phyloP scores from a whole-genome alignment of 2,329 filamentous ascomycete genomes.

The Sordariomycetes sp. region DNA sequence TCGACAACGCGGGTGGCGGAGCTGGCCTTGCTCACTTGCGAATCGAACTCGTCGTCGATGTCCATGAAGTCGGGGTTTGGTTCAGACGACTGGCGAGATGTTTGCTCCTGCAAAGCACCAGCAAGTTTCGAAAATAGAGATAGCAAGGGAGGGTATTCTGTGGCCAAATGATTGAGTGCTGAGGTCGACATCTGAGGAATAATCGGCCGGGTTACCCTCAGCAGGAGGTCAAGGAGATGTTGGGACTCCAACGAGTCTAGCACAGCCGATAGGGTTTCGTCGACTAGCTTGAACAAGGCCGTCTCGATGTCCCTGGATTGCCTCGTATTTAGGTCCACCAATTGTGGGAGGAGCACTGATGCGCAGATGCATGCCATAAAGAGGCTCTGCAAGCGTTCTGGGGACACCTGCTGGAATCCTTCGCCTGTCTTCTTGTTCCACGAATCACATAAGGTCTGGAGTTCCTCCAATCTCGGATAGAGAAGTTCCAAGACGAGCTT shows the following conservation, averaged over 20 bases:
- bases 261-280: constrained; percentile 24
- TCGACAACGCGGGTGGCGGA: constrained; percentile 19
- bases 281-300: constrained; percentile 23
- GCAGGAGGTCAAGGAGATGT: constrained; percentile 29
- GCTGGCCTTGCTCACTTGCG: constrained; percentile 37
- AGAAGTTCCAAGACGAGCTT: constrained; percentile 41
- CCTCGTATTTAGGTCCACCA: constrained; percentile 30
- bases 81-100: constrained; percentile 16
- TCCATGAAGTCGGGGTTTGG: constrained; percentile 46
- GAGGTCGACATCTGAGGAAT: constrained; percentile 28
- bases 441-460: constrained; percentile 28
- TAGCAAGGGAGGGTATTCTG: constrained; percentile 25
- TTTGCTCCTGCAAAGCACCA: constrained; percentile 16
- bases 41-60: constrained; percentile 51
- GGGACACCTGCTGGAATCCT: constrained; percentile 32
- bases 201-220: constrained; percentile 28
- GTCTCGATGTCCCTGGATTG: constrained; percentile 35
- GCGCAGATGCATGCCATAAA: constrained; percentile 32
- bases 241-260: constrained; percentile 29
- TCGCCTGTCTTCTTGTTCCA: constrained; percentile 33
- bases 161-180: constrained; percentile 22
- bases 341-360: constrained; percentile 30
- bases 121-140: constrained; percentile 27
- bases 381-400: constrained; percentile 38
- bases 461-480: constrained; percentile 35